Conservation (phyloP, 306 rosid species). For the Styphnolobium japonicum region DNA sequence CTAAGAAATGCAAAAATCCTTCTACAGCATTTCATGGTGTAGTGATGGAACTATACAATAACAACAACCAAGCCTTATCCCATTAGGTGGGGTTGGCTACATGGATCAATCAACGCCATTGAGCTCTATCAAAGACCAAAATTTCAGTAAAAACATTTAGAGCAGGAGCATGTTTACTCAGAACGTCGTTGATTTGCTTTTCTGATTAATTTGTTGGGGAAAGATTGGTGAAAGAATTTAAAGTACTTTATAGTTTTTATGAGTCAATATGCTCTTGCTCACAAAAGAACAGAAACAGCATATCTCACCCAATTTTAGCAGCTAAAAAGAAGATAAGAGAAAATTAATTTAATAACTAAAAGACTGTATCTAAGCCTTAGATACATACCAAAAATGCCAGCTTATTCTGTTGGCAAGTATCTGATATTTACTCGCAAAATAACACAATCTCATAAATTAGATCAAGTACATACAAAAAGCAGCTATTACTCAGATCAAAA, state of each 20-base stretch:
- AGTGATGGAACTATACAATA: neutral
- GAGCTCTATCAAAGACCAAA: neutral
- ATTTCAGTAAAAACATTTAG: constrained; percentile 9
- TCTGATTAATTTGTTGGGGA: no score
- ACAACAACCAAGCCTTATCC: neutral
- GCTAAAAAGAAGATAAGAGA: constrained; percentile 4
- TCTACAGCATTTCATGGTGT: neutral
- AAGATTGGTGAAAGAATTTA: no score
- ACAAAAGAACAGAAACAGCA: neutral
- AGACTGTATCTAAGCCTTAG: constrained; percentile 14
- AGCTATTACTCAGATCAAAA: constrained; percentile 22
- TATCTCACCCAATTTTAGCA: neutral
- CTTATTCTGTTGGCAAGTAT: constrained; percentile 17
- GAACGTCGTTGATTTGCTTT: no score
- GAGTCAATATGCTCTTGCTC: neutral
- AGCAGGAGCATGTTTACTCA: no score
- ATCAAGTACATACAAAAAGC: constrained; percentile 16
- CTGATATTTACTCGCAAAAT: constrained; percentile 24
- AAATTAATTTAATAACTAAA: neutral
- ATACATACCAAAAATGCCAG: constrained; percentile 34
- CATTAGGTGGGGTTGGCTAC: neutral
- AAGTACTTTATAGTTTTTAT: neutral
- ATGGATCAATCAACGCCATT: neutral
- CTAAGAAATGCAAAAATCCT: neutral
- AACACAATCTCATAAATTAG: constrained; percentile 26